Evolutionary conservation across 2,329 filamentous ascomycete species (phyloP).

Genomic region (Dichotomopilus funicola): DNA sequence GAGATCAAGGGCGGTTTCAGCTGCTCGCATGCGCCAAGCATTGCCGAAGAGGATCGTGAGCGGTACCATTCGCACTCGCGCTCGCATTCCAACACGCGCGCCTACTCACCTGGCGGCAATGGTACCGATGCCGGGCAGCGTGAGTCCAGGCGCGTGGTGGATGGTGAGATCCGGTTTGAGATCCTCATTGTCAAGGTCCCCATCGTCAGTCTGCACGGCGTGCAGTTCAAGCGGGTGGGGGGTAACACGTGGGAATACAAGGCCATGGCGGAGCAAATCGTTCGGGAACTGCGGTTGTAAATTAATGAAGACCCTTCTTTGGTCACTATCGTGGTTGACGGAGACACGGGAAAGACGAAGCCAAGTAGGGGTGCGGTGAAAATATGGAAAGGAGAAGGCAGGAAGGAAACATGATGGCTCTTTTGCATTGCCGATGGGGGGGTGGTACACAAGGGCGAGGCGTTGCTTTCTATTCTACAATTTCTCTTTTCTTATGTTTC

Average conservation of each 20-base stretch:
- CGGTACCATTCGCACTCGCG: neutral
- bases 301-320: neutral
- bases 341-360: too few relatives aligned
- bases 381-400: too few relatives aligned
- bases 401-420: too few relatives aligned
- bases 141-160: conserved; percentile 31
- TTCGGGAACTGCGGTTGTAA: conserved; percentile 77
- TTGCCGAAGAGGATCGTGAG: conserved; percentile 45
- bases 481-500: too few relatives aligned
- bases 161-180: conserved; percentile 91
- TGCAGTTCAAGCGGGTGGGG: conserved; percentile 95
- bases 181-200: conserved; percentile 98
- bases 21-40: conserved; percentile 82
- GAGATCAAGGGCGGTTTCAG: conserved; percentile 93
- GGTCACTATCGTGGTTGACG: neutral
- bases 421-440: neutral
- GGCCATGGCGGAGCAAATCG: conserved; percentile 93
- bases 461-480: too few relatives aligned
- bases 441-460: neutral
- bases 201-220: conserved; percentile 82
- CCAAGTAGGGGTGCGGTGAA: too few relatives aligned
- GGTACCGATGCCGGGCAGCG: too few relatives aligned
- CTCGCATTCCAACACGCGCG: too few relatives aligned
- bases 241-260: conserved; percentile 99
- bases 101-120: too few relatives aligned